These are phyloP conservation scores for Euphorbia peplus DNA, from an alignment of 345 rosid genomes.

Conservation along the genomic window DNA sequence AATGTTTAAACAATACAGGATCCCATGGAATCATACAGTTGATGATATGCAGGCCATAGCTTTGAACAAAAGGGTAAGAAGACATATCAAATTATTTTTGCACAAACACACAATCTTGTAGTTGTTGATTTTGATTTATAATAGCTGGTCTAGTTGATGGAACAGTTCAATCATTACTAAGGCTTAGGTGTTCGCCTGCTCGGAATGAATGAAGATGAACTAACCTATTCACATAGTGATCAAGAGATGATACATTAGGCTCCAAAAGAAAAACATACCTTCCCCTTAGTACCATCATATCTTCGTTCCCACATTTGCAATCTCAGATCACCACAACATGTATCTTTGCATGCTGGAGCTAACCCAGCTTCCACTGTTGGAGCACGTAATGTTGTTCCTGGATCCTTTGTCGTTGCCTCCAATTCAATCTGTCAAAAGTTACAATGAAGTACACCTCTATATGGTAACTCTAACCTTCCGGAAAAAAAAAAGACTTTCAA, in stretches of 20 bases:
- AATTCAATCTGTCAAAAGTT: constrained; percentile 61
- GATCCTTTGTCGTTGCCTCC: constrained; percentile 67
- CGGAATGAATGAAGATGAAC: neutral
- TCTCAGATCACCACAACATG: constrained; percentile 66
- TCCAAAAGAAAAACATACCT: constrained; percentile 42
- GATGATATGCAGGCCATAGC: neutral
- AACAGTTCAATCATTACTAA: neutral
- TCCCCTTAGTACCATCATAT: constrained; percentile 72
- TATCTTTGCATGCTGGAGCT: constrained; percentile 86
- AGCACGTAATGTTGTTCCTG: constrained; percentile 87
- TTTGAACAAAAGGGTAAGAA: neutral
- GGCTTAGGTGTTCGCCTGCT: neutral
- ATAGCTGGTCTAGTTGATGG: neutral
- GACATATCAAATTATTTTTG: neutral
- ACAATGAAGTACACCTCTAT: constrained; percentile 1
- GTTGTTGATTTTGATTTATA: neutral
- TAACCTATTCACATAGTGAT: neutral
- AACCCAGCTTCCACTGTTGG: constrained; percentile 80
- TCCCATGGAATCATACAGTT: neutral
- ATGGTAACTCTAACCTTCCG: neutral
- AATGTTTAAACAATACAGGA: too few species aligned
- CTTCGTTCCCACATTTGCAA: constrained; percentile 79
- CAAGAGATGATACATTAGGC: neutral
- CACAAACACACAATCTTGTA: neutral
- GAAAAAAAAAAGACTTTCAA: neutral